These are phyloP conservation scores for Rhynchosporium agropyri DNA, from an alignment of 2,329 filamentous ascomycete genomes.

Conservation along the genomic window DNA sequence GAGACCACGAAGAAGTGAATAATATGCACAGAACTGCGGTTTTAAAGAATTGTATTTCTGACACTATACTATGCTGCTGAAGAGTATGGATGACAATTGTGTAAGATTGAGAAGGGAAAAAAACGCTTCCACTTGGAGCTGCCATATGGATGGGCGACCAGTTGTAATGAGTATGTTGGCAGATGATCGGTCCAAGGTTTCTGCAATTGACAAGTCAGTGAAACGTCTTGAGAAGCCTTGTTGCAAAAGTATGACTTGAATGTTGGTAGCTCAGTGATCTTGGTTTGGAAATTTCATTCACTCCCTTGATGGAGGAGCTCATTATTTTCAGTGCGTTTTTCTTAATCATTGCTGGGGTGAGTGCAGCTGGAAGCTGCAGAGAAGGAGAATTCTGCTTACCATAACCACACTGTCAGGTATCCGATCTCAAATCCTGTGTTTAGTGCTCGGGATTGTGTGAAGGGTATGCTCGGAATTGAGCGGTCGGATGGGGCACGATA, in stretches of 20 bases:
- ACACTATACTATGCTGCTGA: neutral
- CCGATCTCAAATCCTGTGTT: neutral
- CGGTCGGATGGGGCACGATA: neutral
- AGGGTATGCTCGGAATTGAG: neutral
- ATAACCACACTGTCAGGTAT: neutral
- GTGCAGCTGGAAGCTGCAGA: neutral
- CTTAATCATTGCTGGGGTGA: conserved; percentile 41
- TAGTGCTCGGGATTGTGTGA: neutral
- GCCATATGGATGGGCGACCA: neutral
- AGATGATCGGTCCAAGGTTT: conserved; percentile 8
- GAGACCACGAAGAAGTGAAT: neutral
- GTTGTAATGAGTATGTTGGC: neutral
- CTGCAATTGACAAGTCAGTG: conserved; percentile 23
- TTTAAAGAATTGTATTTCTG: neutral
- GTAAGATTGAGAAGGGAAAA: no score
- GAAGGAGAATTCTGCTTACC: conserved; percentile 25
- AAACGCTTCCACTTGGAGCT: conserved; percentile 4
- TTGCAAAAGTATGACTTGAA: conserved; percentile 6
- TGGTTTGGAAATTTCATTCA: conserved; percentile 43
- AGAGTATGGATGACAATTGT: neutral
- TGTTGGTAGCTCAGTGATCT: conserved; percentile 43
- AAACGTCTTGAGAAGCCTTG: conserved; percentile 1
- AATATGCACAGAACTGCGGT: neutral
- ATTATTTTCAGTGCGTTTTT: conserved; percentile 46
- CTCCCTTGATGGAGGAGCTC: conserved; percentile 36